phyloP scores from a whole-genome alignment of 202 grass and related monocot genomes.

The Dendrocalamus latiflorus region DNA sequence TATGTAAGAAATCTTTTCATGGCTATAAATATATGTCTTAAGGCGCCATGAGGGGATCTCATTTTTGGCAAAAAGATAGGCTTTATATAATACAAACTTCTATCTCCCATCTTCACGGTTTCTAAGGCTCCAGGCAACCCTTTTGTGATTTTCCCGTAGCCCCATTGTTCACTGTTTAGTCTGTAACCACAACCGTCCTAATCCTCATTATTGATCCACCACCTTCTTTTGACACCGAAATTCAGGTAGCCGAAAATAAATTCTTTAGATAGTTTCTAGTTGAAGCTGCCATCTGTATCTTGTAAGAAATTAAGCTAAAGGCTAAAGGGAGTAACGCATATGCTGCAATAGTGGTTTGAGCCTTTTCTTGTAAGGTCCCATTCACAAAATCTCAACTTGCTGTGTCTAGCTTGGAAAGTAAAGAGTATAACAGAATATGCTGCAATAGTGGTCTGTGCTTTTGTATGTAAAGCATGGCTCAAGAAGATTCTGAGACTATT shows the following conservation, averaged over 20 bases:
- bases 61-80: too few relatives aligned
- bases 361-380: constrained; percentile 20
- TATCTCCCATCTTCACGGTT: too few relatives aligned
- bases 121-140: too few relatives aligned
- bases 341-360: constrained; percentile 19
- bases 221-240: constrained; percentile 22
- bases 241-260: neutral
- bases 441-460: constrained; percentile 17
- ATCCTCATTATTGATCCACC: constrained; percentile 10
- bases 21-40: too few relatives aligned
- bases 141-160: too few relatives aligned
- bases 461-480: constrained; percentile 19
- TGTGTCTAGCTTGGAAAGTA: constrained; percentile 25
- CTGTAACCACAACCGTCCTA: too few relatives aligned
- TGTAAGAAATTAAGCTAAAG: constrained; percentile 23
- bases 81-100: too few relatives aligned
- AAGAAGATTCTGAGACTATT: constrained; percentile 43
- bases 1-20: too few relatives aligned
- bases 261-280: neutral
- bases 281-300: neutral
- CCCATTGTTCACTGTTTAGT: too few relatives aligned
- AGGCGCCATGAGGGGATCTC: too few relatives aligned
- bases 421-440: constrained; percentile 34
- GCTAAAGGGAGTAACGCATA: neutral
- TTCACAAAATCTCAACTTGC: constrained; percentile 28